Conservation (phyloP, 1,284 basidiomycete genomes). For the Apiotrichum montevideense region DNA sequence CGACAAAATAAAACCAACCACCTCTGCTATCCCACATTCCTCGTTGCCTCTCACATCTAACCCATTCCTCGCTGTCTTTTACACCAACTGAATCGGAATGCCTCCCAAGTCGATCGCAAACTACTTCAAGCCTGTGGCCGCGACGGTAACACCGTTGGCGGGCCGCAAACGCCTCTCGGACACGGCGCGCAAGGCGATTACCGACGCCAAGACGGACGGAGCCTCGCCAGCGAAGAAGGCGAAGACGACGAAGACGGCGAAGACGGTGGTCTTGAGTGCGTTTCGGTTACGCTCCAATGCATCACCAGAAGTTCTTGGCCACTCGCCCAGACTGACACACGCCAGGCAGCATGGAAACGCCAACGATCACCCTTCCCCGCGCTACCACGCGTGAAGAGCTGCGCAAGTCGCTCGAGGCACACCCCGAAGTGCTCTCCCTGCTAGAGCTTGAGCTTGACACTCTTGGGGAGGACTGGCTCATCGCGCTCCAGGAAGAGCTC, state of each 20-base stretch:
- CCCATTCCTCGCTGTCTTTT: no score
- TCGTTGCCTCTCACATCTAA: no score
- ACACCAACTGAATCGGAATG: slow-evolving; percentile 1
- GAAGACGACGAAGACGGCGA: slow-evolving; percentile 4
- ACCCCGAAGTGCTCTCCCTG: slow-evolving; percentile 22
- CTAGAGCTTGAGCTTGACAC: slow-evolving; percentile 44
- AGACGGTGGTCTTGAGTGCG: not conserved
- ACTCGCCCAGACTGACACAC: no score
- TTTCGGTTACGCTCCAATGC: not conserved
- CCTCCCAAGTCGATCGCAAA: slow-evolving; percentile 12
- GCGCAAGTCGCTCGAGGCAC: slow-evolving; percentile 18
- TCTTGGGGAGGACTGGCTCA: slow-evolving; percentile 48
- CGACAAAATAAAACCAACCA: no score
- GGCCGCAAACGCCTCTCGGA: slow-evolving; percentile 13
- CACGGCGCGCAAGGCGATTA: slow-evolving; percentile 25
- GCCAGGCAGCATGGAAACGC: not conserved
- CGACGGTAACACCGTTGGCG: not conserved
- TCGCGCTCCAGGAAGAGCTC: slow-evolving; percentile 45
- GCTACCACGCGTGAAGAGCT: slow-evolving; percentile 28
- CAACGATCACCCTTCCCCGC: slow-evolving; percentile 8
- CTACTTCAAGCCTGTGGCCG: slow-evolving; percentile 16
- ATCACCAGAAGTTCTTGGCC: not conserved
- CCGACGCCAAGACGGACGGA: slow-evolving; percentile 6
- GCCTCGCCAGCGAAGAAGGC: slow-evolving; percentile 4
- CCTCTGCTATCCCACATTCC: no score